Evolutionary conservation across 768 basidiomycete genomes (phyloP), one percentile per base, ranked within the genome.

Genomic region (Ramaria sp.): DNA sequence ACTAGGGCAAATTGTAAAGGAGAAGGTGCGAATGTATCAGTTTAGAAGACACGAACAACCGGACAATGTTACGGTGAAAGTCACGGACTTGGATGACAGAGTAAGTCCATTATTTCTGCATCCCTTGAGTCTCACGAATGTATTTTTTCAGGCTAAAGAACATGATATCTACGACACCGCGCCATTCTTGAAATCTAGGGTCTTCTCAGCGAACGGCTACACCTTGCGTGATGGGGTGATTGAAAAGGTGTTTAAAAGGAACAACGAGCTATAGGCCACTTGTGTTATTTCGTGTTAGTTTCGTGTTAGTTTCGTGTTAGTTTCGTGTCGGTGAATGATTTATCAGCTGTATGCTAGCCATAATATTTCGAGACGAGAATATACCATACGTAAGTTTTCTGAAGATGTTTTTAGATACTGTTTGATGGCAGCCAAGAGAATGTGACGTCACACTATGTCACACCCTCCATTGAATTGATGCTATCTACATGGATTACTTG

Each of bases 141-240:
- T 16, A 47, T 39, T 44, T 12, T 38, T n/a, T 12, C 60, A 95
- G 92, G 90, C 93, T 8, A 96, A 95, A 64, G 96, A 97, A 48
- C 85, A 96, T 60, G 96, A 99, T 59, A 97, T 98, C 48, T 97
- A 85, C 64, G 94, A 97, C 64, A 79, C 85, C 30, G 70, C 78
- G 18, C 81, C 91, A 4, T 99, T 98, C 80, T 67, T 96, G 63
- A 77, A 73, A 32, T 93, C 89, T 2, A 84, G 82, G 59, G 65
- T 99, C 25, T 99, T 99, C 67, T 63, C 71, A 15, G 74, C 88
- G 12, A 99, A 99, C 62, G 95, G 95, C 2, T 99, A 97, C 70
- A 81, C 78, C 60, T 64, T 88, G 38, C 75, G 76, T 18, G 79
- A 78, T 32, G 74, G 75, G 48, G 69, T 73, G 36, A 87, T 91